Base-by-base conservation (phyloP, 495 filamentous ascomycete genomes). In the Acidiella bohemica region DNA sequence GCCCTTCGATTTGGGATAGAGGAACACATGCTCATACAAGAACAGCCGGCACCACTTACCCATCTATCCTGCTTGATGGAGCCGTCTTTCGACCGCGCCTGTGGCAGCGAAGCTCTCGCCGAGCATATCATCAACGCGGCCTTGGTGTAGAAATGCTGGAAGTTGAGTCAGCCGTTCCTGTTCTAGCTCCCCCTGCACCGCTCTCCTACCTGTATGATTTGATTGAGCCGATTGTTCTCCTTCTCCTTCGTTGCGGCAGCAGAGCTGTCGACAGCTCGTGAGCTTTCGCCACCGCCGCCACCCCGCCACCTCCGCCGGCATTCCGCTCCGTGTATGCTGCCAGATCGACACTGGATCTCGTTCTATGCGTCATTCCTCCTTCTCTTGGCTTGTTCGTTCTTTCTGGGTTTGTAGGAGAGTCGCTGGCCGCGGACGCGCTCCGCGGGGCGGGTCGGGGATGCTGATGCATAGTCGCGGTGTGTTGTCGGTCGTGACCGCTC, bases 131-230 rank as follows among this genome's bases (percentile, higher is more conserved):
- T 73, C 41, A 90, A 72, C 41, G 85, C 82, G 25, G 83, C 79
- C 66, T 96, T 97, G 36, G 71, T 76, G 59, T 84, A 80, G 58
- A 92, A 93, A 55, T 93, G 93, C 84, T 96, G 59, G 29, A 12
- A 20, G 43, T 34, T 42, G 46, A 31, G 47, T 57, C 51, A 54
- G 46, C 31, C 27, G 18, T 24, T 34, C 2, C 33, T 34, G 5
- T 23, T 14, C 13, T 19, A 23, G 31, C 11, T 22, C 22, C 16
- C 16, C 4, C 18, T 20, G 19, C 19, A 11, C 18, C 23, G 7
- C 25, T 28, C 20, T 10, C 18, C 22, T 70, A 90, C 86, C 71
- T 87, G 80, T 49, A 93, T 78, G 48, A 94, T 83, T 66, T 93
- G 86, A 53, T 84, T 85, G 45, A 93, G 64, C 58, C 85, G 88